A percentile compares a stretch with the other conserved stretches of the same genome.
These are phyloP conservation scores for Iberis amara DNA, from an alignment of 441 rosid species.

Conservation along the genomic window DNA sequence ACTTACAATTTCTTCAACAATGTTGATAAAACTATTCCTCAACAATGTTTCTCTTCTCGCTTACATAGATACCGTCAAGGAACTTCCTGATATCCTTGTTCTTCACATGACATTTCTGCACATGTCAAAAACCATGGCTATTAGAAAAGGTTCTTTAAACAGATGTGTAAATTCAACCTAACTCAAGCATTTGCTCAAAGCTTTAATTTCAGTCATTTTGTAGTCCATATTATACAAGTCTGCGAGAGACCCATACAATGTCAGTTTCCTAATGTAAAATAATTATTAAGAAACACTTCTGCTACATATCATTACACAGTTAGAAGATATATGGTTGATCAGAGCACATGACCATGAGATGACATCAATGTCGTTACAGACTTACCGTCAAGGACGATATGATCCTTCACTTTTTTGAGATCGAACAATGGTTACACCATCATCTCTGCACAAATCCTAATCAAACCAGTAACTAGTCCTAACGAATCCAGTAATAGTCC, in stretches of 20 bases:
- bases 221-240: too few relatives aligned
- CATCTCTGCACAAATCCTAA: constrained; percentile 50
- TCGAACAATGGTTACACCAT: constrained; percentile 62
- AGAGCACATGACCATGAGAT: constrained; percentile 77
- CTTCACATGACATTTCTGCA: constrained; percentile 88
- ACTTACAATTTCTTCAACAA: too few relatives aligned
- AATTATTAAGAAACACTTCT: background rate
- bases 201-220: too few relatives aligned
- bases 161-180: too few relatives aligned
- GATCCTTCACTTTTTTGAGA: constrained; percentile 87
- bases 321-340: constrained; percentile 59
- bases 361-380: constrained; percentile 48
- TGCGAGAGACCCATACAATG: too few relatives aligned
- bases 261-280: background rate
- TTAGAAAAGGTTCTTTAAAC: too few relatives aligned
- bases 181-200: too few relatives aligned
- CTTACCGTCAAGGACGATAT: constrained; percentile 55
- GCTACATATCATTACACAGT: too few relatives aligned
- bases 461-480: too few relatives aligned
- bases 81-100: constrained; percentile 82
- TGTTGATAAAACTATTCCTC: too few relatives aligned
- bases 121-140: background rate
- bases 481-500: too few relatives aligned
- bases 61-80: constrained; percentile 72
- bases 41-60: too few relatives aligned